Evolutionary conservation across 345 rosid species (phyloP).

Genomic region (Salix viminalis): DNA sequence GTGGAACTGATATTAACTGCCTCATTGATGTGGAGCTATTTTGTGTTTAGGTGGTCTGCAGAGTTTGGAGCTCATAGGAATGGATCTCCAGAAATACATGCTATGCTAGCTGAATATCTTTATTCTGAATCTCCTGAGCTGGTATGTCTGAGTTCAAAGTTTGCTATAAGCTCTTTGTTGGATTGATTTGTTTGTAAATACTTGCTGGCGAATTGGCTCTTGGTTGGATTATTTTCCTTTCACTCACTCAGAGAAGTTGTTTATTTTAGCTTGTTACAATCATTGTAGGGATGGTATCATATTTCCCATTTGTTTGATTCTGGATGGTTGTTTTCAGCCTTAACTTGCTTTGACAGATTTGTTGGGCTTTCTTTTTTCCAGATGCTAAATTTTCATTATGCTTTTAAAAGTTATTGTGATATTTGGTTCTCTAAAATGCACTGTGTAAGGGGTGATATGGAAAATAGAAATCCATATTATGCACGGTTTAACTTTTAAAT

Average conservation of each 20-base stretch:
- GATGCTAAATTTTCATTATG: neutral
- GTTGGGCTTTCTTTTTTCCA: neutral
- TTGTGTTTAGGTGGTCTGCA: slow-evolving; percentile 75
- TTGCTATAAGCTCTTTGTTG: neutral
- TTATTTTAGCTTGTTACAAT: neutral
- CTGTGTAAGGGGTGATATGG: neutral
- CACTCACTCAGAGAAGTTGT: neutral
- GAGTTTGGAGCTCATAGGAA: slow-evolving; percentile 64
- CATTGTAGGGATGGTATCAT: neutral
- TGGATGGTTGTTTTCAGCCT: neutral
- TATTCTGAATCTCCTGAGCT: slow-evolving; percentile 86
- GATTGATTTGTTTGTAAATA: neutral
- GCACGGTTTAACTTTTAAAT: neutral
- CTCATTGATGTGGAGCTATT: slow-evolving; percentile 5
- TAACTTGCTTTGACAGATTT: neutral
- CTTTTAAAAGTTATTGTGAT: slow-evolving; percentile 2
- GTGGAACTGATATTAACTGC: neutral
- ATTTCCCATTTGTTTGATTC: neutral
- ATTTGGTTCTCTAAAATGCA: neutral
- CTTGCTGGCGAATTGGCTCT: neutral
- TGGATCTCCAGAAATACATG: slow-evolving; percentile 76
- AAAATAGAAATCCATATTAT: slow-evolving; percentile 6
- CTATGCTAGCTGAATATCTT: slow-evolving; percentile 80
- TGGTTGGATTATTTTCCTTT: neutral
- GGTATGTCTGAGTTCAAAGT: slow-evolving; percentile 45